Evolutionary conservation across 345 rosid genomes (phyloP).

Genomic region (Sapria himalayana): DNA sequence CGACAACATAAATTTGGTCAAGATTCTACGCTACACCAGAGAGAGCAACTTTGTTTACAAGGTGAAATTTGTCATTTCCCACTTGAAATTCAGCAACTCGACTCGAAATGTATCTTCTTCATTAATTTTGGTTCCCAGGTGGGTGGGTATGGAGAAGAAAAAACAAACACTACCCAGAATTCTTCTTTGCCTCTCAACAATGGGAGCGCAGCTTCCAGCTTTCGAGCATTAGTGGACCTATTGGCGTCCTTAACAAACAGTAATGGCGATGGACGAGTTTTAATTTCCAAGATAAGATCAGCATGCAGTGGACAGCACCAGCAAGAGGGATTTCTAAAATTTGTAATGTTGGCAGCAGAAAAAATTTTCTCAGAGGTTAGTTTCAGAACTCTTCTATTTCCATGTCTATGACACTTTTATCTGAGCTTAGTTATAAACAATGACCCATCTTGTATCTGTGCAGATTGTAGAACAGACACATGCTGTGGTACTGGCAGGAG

Average conservation of each 20-base stretch:
- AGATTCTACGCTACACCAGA: conserved; percentile 50
- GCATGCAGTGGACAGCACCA: conserved; percentile 20
- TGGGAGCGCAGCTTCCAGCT: conserved; percentile 43
- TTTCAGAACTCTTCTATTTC: conserved; percentile 5
- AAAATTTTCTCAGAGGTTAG: conserved; percentile 77
- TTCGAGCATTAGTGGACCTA: conserved; percentile 48
- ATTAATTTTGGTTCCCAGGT: conserved; percentile 29
- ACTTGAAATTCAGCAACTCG: too few species aligned
- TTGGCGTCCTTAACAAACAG: conserved; percentile 50
- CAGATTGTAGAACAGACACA: conserved; percentile 72
- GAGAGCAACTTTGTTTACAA: conserved; percentile 75
- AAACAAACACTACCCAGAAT: too few species aligned
- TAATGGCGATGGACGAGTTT: conserved; percentile 72
- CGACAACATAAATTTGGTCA: conserved; percentile 75
- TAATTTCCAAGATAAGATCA: conserved; percentile 41
- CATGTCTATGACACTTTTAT: not conserved
- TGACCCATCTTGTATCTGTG: conserved; percentile 4
- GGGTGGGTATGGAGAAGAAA: conserved; percentile 52
- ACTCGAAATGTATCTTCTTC: too few species aligned
- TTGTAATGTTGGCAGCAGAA: conserved; percentile 78
- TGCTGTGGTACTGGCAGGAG: conserved; percentile 77
- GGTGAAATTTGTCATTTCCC: too few species aligned
- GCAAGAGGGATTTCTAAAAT: conserved; percentile 49
- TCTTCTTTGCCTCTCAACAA: too few species aligned
- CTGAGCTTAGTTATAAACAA: not conserved